Base-by-base conservation (phyloP, 371 early-diverging fungal genomes). In the Mortierella sp. region DNA sequence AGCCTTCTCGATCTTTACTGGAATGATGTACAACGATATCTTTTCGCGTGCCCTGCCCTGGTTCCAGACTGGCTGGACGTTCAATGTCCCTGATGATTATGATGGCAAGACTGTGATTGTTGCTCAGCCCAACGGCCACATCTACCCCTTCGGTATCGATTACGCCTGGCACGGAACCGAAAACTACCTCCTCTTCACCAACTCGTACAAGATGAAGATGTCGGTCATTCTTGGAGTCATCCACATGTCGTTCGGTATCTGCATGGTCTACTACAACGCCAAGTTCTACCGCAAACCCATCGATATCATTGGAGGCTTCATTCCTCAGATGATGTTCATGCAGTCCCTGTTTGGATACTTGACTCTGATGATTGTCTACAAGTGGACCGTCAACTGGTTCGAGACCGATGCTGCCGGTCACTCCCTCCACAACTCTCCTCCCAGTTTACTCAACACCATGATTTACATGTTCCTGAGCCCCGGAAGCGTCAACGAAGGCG, bases 121-220 rank as follows among this genome's bases (percentile, higher is more conserved):
- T 26, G 84, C 84, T 2, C 26, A 79, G 24, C 73, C 81, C 26
- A 87, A 77, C 7, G 88, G 78, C 10, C 77, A 87, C 68, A 87
- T 81, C 37, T 90, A 92, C 70, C 88, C 88, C n/a, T 89, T 93
- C 79, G 94, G 94, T 61, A 88, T 93, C 40, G 93, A 92, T 77
- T 91, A 95, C 79, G 90, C 95, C 2, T 99, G 99, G 99, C 97
- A 98, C 79, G 94, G 94, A 24, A 89, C 97, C 7, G 97, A 97
- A 48, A 98, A 97, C 88, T 93, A 90, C 74, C 91, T 98, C 73
- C 85, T 97, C 40, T 99, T 99, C 87, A 92, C 95, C 74, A 99
- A 99, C 90, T 98, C 99, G 45, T 98, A 99, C 92, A 99, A 99
- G 92, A 99, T 99, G 99, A 99, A 99, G 87, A 95, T 97, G 94